These are phyloP conservation scores for Ashbya aceris DNA, from an alignment of 1,139 yeast species.

Conservation along the genomic window DNA sequence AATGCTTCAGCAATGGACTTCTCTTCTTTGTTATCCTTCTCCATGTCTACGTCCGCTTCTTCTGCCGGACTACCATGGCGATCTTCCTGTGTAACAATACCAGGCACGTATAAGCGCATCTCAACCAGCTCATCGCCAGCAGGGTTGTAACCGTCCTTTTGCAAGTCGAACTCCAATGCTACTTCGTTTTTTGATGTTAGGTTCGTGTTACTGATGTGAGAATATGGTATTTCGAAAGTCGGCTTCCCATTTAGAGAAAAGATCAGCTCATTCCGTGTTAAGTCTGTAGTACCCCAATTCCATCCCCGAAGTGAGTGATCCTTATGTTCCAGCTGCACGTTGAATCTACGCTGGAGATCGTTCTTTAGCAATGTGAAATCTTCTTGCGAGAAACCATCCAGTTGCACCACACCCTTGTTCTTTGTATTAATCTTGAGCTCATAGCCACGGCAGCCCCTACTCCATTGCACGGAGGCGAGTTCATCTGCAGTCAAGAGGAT, in stretches of 20 bases:
- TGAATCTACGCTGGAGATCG: slow-evolving; percentile 73
- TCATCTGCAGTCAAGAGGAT: slow-evolving; percentile 81
- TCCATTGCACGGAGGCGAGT: slow-evolving; percentile 75
- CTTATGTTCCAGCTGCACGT: slow-evolving; percentile 60
- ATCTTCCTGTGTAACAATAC: slow-evolving; percentile 44
- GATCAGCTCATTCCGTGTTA: slow-evolving; percentile 84
- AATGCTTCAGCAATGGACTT: slow-evolving; percentile 74
- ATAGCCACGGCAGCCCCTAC: slow-evolving; percentile 86
- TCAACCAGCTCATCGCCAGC: slow-evolving; percentile 96
- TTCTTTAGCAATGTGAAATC: slow-evolving; percentile 75
- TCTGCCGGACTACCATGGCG: slow-evolving; percentile 29
- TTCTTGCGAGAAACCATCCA: slow-evolving; percentile 84
- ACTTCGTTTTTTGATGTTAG: slow-evolving; percentile 90
- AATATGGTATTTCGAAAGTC: slow-evolving; percentile 81
- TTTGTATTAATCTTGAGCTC: slow-evolving; percentile 85
- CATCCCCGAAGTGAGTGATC: slow-evolving; percentile 96
- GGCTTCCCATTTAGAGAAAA: slow-evolving; percentile 86
- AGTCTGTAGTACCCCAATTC: slow-evolving; percentile 96
- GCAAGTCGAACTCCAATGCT: slow-evolving; percentile 72
- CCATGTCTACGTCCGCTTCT: slow-evolving; percentile 34
- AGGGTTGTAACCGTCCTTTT: slow-evolving; percentile 46
- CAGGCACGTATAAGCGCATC: slow-evolving; percentile 87
- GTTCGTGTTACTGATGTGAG: slow-evolving; percentile 75
- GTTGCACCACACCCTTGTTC: slow-evolving; percentile 72
- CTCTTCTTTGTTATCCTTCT: slow-evolving; percentile 40